phyloP scores from a whole-genome alignment of 2,329 filamentous ascomycete species.

The Paracamarosporium sp. region DNA sequence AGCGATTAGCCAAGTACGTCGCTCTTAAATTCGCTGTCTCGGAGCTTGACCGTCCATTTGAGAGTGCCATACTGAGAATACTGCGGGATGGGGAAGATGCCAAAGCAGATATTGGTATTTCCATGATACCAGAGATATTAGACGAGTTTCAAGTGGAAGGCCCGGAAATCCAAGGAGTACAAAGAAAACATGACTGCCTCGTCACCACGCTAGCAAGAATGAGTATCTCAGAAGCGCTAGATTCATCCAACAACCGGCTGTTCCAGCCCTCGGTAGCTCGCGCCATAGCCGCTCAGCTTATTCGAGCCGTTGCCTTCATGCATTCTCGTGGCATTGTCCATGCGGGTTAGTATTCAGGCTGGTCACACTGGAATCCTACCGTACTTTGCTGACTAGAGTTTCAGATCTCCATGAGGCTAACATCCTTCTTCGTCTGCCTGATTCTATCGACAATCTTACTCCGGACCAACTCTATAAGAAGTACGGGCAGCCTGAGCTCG shows the following conservation, averaged over 20 bases:
- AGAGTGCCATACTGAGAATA: slow-evolving; percentile 10
- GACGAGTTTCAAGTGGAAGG: slow-evolving; percentile 44
- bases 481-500: slow-evolving; percentile 13
- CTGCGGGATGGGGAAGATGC: slow-evolving; percentile 5
- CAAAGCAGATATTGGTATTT: neutral
- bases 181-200: slow-evolving; percentile 40
- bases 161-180: slow-evolving; percentile 29
- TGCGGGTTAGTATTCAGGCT: slow-evolving; percentile 11
- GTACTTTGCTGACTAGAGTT: neutral
- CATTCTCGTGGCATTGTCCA: slow-evolving; percentile 19
- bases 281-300: slow-evolving; percentile 17
- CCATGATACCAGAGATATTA: slow-evolving; percentile 20
- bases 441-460: slow-evolving; percentile 10
- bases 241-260: slow-evolving; percentile 3
- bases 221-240: slow-evolving; percentile 21
- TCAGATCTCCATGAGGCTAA: slow-evolving; percentile 20
- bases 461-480: slow-evolving; percentile 15
- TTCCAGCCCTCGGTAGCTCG: slow-evolving; percentile 16
- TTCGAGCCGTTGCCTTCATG: slow-evolving; percentile 15
- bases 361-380: neutral
- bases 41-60: slow-evolving; percentile 6
- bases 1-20: slow-evolving; percentile 11
- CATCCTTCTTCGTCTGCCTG: slow-evolving; percentile 14
- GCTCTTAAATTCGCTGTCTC: slow-evolving; percentile 16
- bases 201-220: slow-evolving; percentile 43